A percentile compares a stretch with the other conserved stretches of the same genome.
phyloP scores from a whole-genome alignment of 176 grass and related monocot species.

The Oryza coarctata region DNA sequence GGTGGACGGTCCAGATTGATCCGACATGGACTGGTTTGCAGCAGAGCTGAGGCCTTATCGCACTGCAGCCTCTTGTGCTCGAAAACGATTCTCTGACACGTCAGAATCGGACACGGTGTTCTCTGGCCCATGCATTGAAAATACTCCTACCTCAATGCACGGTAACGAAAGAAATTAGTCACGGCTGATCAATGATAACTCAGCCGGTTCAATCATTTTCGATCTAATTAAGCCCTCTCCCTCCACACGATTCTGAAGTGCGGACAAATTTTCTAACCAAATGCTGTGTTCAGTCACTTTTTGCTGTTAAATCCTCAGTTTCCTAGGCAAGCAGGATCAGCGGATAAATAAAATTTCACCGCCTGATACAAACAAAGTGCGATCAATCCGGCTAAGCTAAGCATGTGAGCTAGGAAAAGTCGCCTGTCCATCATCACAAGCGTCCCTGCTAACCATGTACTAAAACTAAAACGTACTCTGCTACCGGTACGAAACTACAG shows the following conservation, averaged over 20 bases:
- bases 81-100: not conserved
- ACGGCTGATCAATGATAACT: not conserved
- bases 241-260: not conserved
- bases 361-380: not conserved
- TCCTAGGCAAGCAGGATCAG: not conserved
- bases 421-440: not conserved
- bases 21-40: not conserved
- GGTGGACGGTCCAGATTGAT: not conserved
- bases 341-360: not conserved
- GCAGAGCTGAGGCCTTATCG: not conserved
- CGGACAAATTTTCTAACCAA: not conserved
- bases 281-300: not conserved
- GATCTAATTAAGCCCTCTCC: not conserved
- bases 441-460: slow-evolving; percentile 8
- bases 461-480: not conserved
- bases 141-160: not conserved
- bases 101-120: not conserved
- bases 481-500: not conserved
- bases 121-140: too few relatives aligned
- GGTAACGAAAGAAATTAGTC: not conserved
- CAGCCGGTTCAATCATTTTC: not conserved
- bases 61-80: not conserved
- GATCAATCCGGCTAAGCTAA: not conserved
- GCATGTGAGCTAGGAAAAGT: not conserved
- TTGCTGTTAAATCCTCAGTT: not conserved